Percentiles rank a stretch among this genome's conserved stretches.
Conservation (phyloP, 306 rosid species). For the Luffa acutangula region DNA sequence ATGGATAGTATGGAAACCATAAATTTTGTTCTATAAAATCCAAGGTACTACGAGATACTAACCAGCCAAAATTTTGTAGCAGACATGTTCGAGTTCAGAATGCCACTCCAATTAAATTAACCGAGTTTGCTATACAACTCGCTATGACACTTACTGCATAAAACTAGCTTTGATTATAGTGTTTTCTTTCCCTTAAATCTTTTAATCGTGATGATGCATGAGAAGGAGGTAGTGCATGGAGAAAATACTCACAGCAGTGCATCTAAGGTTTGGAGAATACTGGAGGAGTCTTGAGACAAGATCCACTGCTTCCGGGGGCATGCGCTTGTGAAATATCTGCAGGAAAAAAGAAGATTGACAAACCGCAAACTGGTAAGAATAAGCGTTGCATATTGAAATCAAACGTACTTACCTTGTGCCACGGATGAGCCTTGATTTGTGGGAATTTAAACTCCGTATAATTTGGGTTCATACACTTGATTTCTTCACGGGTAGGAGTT, state of each 20-base stretch:
- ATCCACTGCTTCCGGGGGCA: conserved; percentile 60
- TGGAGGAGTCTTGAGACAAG: conserved; percentile 67
- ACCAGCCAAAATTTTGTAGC: background rate
- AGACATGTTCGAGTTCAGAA: background rate
- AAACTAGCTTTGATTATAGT: too few species aligned
- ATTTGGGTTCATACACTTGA: conserved; percentile 68
- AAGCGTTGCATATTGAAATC: background rate
- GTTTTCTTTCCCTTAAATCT: background rate
- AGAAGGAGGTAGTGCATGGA: background rate
- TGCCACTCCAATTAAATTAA: too few species aligned
- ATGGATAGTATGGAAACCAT: background rate
- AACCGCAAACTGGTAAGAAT: background rate
- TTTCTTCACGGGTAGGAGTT: conserved; percentile 66
- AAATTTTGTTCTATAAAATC: background rate
- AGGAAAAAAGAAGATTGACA: background rate
- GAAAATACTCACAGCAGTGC: conserved; percentile 43
- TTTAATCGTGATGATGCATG: background rate
- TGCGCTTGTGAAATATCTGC: conserved; percentile 61
- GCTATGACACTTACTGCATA: too few species aligned
- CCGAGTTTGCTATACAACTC: too few species aligned
- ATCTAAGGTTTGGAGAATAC: conserved; percentile 54
- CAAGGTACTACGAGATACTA: background rate
- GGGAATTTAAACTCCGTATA: conserved; percentile 62
- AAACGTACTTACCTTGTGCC: conserved; percentile 41
- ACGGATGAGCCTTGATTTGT: conserved; percentile 46